Evolutionary conservation across 2,329 filamentous ascomycete genomes (phyloP).

Genomic region (Penicillium sclerotigenum): DNA sequence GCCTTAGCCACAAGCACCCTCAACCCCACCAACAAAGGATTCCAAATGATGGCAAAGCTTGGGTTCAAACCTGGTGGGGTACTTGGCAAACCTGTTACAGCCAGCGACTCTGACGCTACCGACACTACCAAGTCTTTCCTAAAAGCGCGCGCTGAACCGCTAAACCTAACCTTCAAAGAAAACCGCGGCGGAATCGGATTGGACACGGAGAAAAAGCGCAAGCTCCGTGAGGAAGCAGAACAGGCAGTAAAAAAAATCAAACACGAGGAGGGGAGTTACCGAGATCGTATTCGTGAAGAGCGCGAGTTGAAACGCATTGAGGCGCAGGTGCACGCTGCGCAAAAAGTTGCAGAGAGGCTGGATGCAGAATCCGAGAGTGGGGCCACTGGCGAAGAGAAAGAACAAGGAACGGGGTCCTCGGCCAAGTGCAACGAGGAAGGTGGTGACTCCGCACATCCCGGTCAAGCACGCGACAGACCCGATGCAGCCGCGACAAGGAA

Average conservation of each 20-base stretch:
- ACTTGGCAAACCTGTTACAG: slow-evolving; percentile 61
- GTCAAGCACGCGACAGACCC: background rate
- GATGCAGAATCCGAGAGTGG: slow-evolving; percentile 52
- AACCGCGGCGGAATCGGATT: slow-evolving; percentile 79
- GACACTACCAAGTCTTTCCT: slow-evolving; percentile 9
- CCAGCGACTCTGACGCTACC: slow-evolving; percentile 8
- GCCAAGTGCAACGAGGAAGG: slow-evolving; percentile 10
- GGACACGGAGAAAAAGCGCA: slow-evolving; percentile 79
- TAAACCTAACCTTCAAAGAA: slow-evolving; percentile 73
- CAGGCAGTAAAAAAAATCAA: slow-evolving; percentile 58
- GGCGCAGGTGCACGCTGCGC: slow-evolving; percentile 69
- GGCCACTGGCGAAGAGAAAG: slow-evolving; percentile 13
- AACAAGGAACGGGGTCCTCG: background rate
- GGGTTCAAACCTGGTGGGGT: slow-evolving; percentile 76
- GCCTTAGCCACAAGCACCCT: slow-evolving; percentile 74
- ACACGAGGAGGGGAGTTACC: slow-evolving; percentile 67
- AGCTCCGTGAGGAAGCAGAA: slow-evolving; percentile 61
- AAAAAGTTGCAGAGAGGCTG: slow-evolving; percentile 77
- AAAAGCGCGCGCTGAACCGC: slow-evolving; percentile 64
- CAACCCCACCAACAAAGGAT: slow-evolving; percentile 73
- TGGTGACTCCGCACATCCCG: slow-evolving; percentile 17
- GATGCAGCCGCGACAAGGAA: slow-evolving; percentile 12
- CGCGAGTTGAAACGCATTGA: slow-evolving; percentile 67
- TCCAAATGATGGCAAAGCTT: slow-evolving; percentile 96
- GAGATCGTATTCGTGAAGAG: slow-evolving; percentile 68